Conservation (phyloP, 805 yeast species). For the Sugiyamaella boreocaroliniensis region DNA sequence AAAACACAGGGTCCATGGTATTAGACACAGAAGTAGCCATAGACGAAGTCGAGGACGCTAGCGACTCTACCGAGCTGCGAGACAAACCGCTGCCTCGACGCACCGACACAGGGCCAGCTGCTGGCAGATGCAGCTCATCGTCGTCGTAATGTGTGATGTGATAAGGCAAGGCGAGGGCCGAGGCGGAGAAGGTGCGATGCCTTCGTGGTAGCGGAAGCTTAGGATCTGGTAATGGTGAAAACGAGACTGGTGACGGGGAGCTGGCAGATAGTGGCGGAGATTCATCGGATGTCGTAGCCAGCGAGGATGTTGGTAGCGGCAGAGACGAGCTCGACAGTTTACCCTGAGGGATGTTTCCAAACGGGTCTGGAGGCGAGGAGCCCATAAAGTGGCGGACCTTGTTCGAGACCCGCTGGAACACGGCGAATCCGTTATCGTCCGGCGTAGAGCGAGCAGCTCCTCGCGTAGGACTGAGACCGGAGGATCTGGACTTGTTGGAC, state of each 20-base stretch:
- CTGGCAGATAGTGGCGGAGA: background rate
- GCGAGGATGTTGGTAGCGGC: background rate
- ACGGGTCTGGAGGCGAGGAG: conserved; percentile 1
- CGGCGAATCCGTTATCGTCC: conserved; percentile 3
- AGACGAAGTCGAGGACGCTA: conserved; percentile 1
- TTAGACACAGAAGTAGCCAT: background rate
- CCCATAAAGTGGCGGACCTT: conserved; percentile 1
- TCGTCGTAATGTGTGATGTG: background rate
- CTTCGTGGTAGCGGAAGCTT: background rate
- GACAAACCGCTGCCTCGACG: conserved; percentile 15
- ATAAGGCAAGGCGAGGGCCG: conserved; percentile 4
- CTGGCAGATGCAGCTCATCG: conserved; percentile 10
- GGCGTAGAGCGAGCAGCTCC: background rate
- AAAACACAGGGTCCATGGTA: background rate
- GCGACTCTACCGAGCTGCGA: conserved; percentile 9
- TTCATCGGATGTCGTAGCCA: background rate
- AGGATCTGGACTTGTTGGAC: no score
- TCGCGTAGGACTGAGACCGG: background rate
- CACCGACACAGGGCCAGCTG: conserved; percentile 15
- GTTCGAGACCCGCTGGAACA: conserved; percentile 6
- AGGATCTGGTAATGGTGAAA: background rate
- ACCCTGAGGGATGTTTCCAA: background rate
- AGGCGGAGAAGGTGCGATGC: conserved; percentile 5
- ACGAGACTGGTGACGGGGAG: background rate
- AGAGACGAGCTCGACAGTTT: background rate